phyloP scores from a whole-genome alignment of 768 basidiomycete species.

The Termitomyces sp. region DNA sequence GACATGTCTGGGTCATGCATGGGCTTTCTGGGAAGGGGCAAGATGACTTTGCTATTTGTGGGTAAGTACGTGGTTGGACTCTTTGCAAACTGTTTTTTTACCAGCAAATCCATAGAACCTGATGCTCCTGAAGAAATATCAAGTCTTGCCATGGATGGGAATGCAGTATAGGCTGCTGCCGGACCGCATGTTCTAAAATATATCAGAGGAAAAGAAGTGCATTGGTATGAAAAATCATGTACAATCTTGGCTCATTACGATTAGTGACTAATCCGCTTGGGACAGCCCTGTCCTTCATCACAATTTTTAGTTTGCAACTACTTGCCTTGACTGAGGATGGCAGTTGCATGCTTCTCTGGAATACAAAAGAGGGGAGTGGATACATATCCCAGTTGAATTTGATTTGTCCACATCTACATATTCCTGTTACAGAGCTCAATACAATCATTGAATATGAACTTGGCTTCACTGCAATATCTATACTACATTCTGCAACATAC shows the following conservation, averaged over 20 bases:
- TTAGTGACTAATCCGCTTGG: constrained; percentile 61
- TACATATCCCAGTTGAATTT: not conserved
- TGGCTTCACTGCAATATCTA: constrained; percentile 74
- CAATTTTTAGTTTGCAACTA: constrained; percentile 77
- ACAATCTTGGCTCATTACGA: constrained; percentile 1
- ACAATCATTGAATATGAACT: constrained; percentile 72
- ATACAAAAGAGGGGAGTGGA: constrained; percentile 50
- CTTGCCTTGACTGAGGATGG: constrained; percentile 80
- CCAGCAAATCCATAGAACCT: constrained; percentile 52
- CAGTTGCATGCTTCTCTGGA: constrained; percentile 72
- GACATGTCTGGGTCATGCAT: constrained; percentile 82
- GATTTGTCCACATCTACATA: constrained; percentile 7
- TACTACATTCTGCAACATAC: constrained; percentile 94
- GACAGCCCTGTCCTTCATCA: constrained; percentile 52
- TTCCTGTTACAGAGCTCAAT: constrained; percentile 44
- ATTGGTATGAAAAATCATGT: constrained; percentile 5
- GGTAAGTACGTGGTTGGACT: constrained; percentile 49
- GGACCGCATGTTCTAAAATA: constrained; percentile 72
- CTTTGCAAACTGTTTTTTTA: not conserved
- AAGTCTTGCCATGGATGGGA: constrained; percentile 75
- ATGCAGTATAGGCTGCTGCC: constrained; percentile 78
- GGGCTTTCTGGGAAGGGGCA: constrained; percentile 98
- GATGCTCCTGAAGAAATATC: constrained; percentile 70
- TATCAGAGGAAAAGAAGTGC: constrained; percentile 82
- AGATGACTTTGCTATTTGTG: constrained; percentile 89